A percentile compares a stretch with the other conserved stretches of the same genome.
phyloP scores from a whole-genome alignment of 2,329 filamentous ascomycete species.

The Furcasterigmium furcatum region DNA sequence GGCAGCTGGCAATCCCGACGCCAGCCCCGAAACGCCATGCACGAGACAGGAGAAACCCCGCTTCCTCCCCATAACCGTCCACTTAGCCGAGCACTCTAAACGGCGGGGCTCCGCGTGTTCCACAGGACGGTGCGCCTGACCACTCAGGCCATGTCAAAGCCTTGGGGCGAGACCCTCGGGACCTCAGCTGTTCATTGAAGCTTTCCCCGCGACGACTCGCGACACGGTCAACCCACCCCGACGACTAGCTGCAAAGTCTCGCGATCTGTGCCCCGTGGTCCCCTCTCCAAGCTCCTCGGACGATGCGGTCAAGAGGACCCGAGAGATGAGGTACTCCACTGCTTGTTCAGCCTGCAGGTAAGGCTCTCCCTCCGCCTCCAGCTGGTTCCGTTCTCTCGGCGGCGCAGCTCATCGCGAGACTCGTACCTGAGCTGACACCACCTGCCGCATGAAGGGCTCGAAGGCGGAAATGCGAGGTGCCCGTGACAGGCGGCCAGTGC shows the following conservation, averaged over 20 bases:
- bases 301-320: neutral
- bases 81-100: neutral
- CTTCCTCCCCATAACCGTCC: neutral
- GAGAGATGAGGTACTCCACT: conserved; percentile 13
- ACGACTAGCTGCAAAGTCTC: too few species aligned
- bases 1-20: too few species aligned
- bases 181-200: neutral
- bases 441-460: conserved; percentile 8
- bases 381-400: neutral
- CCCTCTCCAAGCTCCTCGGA: neutral
- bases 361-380: conserved; percentile 1
- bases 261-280: too few species aligned
- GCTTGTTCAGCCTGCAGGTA: conserved; percentile 15
- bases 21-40: too few species aligned
- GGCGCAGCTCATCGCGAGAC: neutral
- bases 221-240: neutral
- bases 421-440: too few species aligned
- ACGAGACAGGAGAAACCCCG: too few species aligned
- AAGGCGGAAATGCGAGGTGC: conserved; percentile 13
- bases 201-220: conserved; percentile 1
- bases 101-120: neutral
- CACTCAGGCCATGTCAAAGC: neutral
- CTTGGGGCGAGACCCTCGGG: neutral
- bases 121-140: neutral
- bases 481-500: conserved; percentile 11